Evolutionary conservation across 257 asterid species (phyloP).

Genomic region (Solanum rostratum): DNA sequence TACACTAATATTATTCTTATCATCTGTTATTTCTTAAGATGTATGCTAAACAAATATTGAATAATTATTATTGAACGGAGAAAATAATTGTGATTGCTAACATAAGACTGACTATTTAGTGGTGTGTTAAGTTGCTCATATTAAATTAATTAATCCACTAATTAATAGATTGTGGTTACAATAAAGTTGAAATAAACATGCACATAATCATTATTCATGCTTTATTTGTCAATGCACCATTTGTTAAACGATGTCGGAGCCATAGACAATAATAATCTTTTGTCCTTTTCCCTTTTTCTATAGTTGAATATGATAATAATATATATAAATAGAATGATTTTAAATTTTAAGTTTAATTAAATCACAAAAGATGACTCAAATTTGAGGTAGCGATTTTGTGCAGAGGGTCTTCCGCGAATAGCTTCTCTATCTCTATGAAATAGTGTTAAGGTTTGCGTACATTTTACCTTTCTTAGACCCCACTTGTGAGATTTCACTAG

Average conservation of each 20-base stretch:
- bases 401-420: no score
- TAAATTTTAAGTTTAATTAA: accelerated
- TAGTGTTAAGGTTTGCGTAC: no score
- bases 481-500: no score
- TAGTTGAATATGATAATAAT: neutral
- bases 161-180: neutral
- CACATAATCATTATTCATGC: neutral
- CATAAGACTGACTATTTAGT: neutral
- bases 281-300: neutral
- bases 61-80: no score
- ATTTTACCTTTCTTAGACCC: accelerated
- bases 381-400: no score
- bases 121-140: neutral
- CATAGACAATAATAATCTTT: neutral
- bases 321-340: no score
- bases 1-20: no score
- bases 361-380: no score
- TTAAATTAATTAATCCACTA: neutral
- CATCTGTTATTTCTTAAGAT: no score
- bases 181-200: neutral
- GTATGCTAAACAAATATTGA: no score
- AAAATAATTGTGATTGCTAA: neutral
- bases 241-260: neutral
- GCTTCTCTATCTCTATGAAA: accelerated
- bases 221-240: neutral